phyloP scores from a whole-genome alignment of 2,329 filamentous ascomycete genomes.

The Aspergillus brunneoviolaceus region DNA sequence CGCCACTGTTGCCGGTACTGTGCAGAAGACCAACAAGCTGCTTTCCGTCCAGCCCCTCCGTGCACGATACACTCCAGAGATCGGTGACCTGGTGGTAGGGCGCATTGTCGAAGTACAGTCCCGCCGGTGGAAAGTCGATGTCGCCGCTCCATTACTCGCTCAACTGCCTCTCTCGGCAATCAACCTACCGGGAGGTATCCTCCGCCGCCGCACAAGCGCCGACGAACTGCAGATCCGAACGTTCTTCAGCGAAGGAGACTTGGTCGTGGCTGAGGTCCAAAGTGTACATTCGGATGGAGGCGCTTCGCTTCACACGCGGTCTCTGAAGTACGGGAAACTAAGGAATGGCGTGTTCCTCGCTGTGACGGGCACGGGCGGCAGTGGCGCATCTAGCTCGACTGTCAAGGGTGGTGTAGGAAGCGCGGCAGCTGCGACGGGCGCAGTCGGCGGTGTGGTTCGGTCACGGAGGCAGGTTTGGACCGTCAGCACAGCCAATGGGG shows the following conservation, averaged over 20 bases:
- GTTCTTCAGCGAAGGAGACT: conserved; percentile 95
- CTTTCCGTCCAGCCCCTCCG: conserved; percentile 87
- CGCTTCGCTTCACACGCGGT: conserved; percentile 84
- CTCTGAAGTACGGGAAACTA: conserved; percentile 90
- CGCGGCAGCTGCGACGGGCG: conserved; percentile 52
- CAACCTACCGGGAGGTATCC: conserved; percentile 89
- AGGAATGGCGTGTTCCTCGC: conserved; percentile 87
- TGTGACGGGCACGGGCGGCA: conserved; percentile 75
- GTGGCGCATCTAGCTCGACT: conserved; percentile 48
- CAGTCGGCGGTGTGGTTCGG: conserved; percentile 71
- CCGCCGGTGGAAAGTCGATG: conserved; percentile 90
- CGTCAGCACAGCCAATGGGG: conserved; percentile 51
- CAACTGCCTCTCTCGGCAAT: conserved; percentile 83
- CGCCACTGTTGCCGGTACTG: conserved; percentile 84
- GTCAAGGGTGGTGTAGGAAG: conserved; percentile 33
- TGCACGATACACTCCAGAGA: conserved; percentile 91
- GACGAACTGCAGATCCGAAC: conserved; percentile 95
- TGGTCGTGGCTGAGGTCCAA: conserved; percentile 94
- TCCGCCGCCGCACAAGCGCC: conserved; percentile 87
- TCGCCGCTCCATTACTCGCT: conserved; percentile 82
- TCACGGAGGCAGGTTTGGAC: conserved; percentile 86
- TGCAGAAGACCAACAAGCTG: conserved; percentile 94
- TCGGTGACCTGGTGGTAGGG: conserved; percentile 91
- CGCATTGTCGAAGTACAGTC: conserved; percentile 94
- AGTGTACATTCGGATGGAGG: conserved; percentile 80